Percentiles rank a stretch among this genome's conserved stretches.
phyloP scores from a whole-genome alignment of 2,329 filamentous ascomycete species.

The Podosphaera leucotricha region DNA sequence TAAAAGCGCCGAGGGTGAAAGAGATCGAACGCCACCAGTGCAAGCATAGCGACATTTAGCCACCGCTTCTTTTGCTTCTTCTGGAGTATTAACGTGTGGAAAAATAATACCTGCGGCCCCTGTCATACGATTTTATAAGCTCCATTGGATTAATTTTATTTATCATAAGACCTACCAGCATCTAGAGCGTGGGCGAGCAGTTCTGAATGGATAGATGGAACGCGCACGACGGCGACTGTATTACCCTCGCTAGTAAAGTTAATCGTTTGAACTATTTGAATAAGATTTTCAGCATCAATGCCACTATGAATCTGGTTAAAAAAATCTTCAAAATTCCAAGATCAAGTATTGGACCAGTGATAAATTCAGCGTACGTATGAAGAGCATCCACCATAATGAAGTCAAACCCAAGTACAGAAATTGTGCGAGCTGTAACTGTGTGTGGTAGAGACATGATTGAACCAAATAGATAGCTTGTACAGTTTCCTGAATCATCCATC shows the following conservation, averaged over 20 bases:
- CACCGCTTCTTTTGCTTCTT: background rate
- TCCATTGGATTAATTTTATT: background rate
- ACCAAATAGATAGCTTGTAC: background rate
- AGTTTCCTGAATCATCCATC: background rate
- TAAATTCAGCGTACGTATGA: background rate
- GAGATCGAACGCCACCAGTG: background rate
- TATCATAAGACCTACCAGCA: background rate
- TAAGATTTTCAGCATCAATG: constrained; percentile 1
- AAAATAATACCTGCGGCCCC: constrained; percentile 1
- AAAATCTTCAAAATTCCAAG: too few relatives aligned
- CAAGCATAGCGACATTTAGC: background rate
- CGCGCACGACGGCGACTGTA: background rate
- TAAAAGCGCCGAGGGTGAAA: constrained; percentile 1
- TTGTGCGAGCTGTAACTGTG: background rate
- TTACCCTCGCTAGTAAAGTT: constrained; percentile 1
- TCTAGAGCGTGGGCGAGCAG: background rate
- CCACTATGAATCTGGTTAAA: background rate
- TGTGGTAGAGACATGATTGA: background rate
- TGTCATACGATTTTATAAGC: background rate
- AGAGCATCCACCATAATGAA: background rate
- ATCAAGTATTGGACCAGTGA: too few relatives aligned
- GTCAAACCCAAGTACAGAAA: background rate
- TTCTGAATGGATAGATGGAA: background rate
- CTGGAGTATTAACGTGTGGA: constrained; percentile 1
- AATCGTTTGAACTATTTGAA: background rate